Evolutionary conservation across 2,329 filamentous ascomycete genomes (phyloP).

Genomic region (Trichoderma guizhouense): DNA sequence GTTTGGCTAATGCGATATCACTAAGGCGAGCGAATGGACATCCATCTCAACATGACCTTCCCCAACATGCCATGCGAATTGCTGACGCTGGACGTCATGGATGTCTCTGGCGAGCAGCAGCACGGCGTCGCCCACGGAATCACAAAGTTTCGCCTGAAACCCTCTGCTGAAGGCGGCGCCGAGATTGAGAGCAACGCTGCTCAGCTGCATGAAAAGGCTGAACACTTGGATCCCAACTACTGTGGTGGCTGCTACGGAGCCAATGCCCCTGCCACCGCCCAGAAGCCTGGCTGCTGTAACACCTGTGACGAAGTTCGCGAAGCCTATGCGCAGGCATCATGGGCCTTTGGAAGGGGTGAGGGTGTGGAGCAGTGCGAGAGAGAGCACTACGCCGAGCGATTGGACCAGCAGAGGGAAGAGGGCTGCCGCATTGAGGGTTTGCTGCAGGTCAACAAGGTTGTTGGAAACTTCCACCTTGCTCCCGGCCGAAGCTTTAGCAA

Average conservation of each 20-base stretch:
- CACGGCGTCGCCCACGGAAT: conserved; percentile 91
- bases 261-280: conserved; percentile 62
- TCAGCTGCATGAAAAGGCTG: conserved; percentile 62
- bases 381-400: conserved; percentile 86
- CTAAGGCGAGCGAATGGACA: conserved; percentile 96
- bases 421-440: conserved; percentile 92
- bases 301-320: conserved; percentile 96
- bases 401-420: conserved; percentile 84
- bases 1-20: background rate
- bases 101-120: conserved; percentile 95
- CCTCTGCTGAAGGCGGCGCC: conserved; percentile 69
- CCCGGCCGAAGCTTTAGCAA: conserved; percentile 95
- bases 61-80: conserved; percentile 92
- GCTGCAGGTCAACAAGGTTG: conserved; percentile 94
- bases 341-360: conserved; percentile 92
- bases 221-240: conserved; percentile 85
- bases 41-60: conserved; percentile 95
- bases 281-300: conserved; percentile 89
- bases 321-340: conserved; percentile 82
- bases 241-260: conserved; percentile 94
- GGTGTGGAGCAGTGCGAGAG: conserved; percentile 92
- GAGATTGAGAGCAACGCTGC: conserved; percentile 68
- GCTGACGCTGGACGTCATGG: conserved; percentile 96
- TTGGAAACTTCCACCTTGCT: conserved; percentile 98
- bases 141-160: conserved; percentile 78